Evolutionary conservation across 2,329 filamentous ascomycete species (phyloP).

Genomic region (Myriosclerotinia curreyana): DNA sequence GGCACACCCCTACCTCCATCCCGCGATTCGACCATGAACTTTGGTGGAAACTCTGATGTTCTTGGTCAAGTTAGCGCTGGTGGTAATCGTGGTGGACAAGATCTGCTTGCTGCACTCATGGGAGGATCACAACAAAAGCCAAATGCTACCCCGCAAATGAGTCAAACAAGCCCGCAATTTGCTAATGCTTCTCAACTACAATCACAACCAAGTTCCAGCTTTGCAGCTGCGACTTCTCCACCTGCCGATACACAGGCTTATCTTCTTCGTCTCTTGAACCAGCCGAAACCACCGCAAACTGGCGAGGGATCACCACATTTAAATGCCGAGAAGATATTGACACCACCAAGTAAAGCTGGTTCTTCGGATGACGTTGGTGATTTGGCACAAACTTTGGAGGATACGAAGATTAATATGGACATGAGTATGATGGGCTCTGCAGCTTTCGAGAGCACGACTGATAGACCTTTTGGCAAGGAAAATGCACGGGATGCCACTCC

Average conservation of each 20-base stretch:
- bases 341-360: slow-evolving; percentile 43
- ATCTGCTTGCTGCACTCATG: slow-evolving; percentile 39
- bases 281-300: slow-evolving; percentile 64
- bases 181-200: slow-evolving; percentile 33
- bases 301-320: slow-evolving; percentile 40
- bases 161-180: slow-evolving; percentile 28
- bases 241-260: slow-evolving; percentile 76
- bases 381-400: slow-evolving; percentile 45
- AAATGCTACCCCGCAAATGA: slow-evolving; percentile 26
- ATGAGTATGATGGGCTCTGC: slow-evolving; percentile 38
- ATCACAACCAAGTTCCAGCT: slow-evolving; percentile 25
- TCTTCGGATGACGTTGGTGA: slow-evolving; percentile 39
- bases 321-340: slow-evolving; percentile 36
- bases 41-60: slow-evolving; percentile 27
- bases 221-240: slow-evolving; percentile 50
- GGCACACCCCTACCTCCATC: slow-evolving; percentile 36
- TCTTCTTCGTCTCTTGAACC: slow-evolving; percentile 80
- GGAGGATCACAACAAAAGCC: slow-evolving; percentile 32
- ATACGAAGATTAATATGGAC: slow-evolving; percentile 42
- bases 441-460: slow-evolving; percentile 26
- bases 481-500: slow-evolving; percentile 24
- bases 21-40: slow-evolving; percentile 33
- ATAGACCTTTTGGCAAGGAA: slow-evolving; percentile 31
- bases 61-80: slow-evolving; percentile 27
- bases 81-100: slow-evolving; percentile 29